These are phyloP conservation scores for Candida vartiovaarae DNA, from an alignment of 805 yeast species.

Conservation along the genomic window DNA sequence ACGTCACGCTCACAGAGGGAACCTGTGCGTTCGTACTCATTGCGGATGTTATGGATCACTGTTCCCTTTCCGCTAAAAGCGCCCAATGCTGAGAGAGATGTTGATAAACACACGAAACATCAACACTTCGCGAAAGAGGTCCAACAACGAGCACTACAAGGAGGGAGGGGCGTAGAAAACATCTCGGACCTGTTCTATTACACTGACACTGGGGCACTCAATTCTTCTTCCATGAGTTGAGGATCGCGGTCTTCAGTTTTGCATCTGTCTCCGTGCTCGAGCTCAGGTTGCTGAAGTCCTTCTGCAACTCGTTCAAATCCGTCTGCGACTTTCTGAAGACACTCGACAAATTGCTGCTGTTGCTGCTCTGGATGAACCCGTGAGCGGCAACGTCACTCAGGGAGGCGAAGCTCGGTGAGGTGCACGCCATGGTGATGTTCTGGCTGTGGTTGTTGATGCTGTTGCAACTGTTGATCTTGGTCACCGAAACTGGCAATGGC, in stretches of 20 bases:
- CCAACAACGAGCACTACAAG: no score
- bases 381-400: constrained; percentile 45
- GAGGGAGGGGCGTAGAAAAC: neutral
- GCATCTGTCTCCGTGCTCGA: constrained; percentile 5
- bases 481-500: no score
- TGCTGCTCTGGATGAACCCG: constrained; percentile 23
- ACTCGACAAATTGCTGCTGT: constrained; percentile 6
- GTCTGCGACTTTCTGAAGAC: neutral
- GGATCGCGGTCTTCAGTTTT: constrained; percentile 10
- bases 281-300: constrained; percentile 13
- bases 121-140: no score
- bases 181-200: neutral
- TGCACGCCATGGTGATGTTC: constrained; percentile 13
- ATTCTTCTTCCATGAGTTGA: constrained; percentile 21
- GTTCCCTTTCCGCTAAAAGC: no score
- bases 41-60: neutral
- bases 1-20: neutral
- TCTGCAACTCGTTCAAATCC: constrained; percentile 15
- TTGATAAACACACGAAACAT: no score
- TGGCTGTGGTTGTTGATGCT: no score
- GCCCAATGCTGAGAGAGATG: no score
- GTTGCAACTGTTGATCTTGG: no score
- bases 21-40: neutral
- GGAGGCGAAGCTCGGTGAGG: constrained; percentile 36
- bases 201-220: neutral